phyloP scores from a whole-genome alignment of 1,284 basidiomycete species.

The Chiua sp. region DNA sequence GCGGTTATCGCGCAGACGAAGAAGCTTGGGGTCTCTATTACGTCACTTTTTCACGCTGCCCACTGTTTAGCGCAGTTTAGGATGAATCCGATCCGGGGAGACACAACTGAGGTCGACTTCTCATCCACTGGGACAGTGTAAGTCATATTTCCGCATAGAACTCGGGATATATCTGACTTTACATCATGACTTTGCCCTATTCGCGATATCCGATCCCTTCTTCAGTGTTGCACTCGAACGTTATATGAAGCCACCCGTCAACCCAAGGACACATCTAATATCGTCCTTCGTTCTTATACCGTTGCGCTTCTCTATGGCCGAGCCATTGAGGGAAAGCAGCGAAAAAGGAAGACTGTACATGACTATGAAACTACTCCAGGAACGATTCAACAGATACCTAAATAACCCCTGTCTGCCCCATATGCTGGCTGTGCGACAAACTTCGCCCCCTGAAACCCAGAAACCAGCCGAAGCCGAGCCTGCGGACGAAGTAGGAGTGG shows the following conservation, averaged over 20 bases:
- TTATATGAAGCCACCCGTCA: not conserved
- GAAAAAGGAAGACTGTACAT: not conserved
- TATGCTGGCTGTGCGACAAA: not conserved
- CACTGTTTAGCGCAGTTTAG: slow-evolving; percentile 24
- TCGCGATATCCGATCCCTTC: no score
- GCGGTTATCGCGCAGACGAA: slow-evolving; percentile 14
- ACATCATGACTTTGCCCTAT: not conserved
- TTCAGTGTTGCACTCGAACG: not conserved
- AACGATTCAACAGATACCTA: not conserved
- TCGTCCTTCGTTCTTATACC: not conserved
- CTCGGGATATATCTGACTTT: not conserved
- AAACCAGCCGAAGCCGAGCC: not conserved
- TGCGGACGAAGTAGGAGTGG: not conserved
- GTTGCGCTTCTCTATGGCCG: not conserved
- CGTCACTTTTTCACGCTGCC: slow-evolving; percentile 26
- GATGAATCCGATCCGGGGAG: slow-evolving; percentile 24
- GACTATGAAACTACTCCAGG: not conserved
- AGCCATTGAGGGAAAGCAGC: not conserved
- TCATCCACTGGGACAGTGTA: slow-evolving; percentile 16
- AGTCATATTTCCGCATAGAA: not conserved
- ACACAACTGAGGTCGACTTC: slow-evolving; percentile 24
- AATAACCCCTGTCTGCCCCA: not conserved
- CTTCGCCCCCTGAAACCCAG: not conserved
- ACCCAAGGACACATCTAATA: not conserved
- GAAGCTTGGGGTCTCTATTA: slow-evolving; percentile 19